Percentiles rank a stretch among this genome's conserved stretches.
phyloP scores from a whole-genome alignment of 1,139 yeast genomes.

The Lipomyces yarrowii region DNA sequence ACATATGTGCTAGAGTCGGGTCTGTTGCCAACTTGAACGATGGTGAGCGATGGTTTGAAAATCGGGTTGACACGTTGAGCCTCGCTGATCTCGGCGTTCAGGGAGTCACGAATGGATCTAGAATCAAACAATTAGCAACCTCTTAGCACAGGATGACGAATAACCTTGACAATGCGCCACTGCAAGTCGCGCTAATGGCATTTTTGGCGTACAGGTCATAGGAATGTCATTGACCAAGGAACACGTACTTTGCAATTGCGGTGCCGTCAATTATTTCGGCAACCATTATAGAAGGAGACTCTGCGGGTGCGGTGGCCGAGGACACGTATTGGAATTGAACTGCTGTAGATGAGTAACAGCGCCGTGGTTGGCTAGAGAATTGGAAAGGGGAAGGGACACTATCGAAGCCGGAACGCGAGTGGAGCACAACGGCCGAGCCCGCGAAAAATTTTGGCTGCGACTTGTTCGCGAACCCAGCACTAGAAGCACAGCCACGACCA shows the following conservation, averaged over 20 bases:
- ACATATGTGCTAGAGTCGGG: conserved; percentile 95
- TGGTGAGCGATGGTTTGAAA: conserved; percentile 77
- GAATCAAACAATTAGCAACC: not conserved
- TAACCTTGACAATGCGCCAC: not conserved
- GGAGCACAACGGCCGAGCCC: not conserved
- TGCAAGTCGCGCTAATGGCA: not conserved
- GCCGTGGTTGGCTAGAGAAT: not conserved
- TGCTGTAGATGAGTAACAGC: not conserved
- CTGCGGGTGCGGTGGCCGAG: not conserved
- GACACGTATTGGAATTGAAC: not conserved
- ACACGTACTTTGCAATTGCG: conserved; percentile 56
- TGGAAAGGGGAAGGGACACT: not conserved
- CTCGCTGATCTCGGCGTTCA: conserved; percentile 28
- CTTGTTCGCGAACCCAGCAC: not conserved
- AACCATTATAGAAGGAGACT: conserved; percentile 39
- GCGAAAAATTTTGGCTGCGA: conserved; percentile 3
- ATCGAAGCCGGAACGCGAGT: not conserved
- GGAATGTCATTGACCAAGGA: not conserved
- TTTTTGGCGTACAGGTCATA: too few relatives aligned
- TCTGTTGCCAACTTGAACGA: conserved; percentile 87
- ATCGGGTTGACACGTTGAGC: conserved; percentile 45
- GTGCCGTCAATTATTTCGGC: conserved; percentile 66
- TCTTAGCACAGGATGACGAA: not conserved
- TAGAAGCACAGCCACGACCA: not conserved
- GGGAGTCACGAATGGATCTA: conserved; percentile 31